Conservation (phyloP, 208 protist genomes). For the Baffinella frigidus region DNA sequence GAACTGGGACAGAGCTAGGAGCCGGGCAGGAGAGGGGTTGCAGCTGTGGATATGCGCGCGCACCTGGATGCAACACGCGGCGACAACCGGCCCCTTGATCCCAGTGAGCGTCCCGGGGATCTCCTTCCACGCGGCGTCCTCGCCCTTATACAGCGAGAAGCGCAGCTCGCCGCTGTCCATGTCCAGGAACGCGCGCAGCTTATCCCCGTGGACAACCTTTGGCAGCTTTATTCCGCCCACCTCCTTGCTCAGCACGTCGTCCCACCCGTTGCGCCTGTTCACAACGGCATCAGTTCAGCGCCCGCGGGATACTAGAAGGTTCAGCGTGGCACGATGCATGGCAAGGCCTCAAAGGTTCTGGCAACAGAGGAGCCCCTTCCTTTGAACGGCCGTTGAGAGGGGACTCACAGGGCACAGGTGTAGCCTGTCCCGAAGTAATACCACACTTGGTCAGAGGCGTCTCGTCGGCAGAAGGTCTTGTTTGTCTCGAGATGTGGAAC, state of each 20-base stretch:
- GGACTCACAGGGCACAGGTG: slow-evolving; percentile 27
- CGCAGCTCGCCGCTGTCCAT: not conserved
- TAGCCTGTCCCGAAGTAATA: slow-evolving; percentile 46
- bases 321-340: too few species aligned
- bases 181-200: not conserved
- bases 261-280: slow-evolving; percentile 32
- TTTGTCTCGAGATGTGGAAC: not conserved
- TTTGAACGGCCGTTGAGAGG: too few species aligned
- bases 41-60: too few species aligned
- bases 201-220: not conserved
- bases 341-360: too few species aligned
- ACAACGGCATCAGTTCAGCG: too few species aligned
- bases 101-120: not conserved
- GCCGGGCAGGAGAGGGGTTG: too few species aligned
- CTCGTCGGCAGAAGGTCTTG: not conserved
- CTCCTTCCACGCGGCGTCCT: not conserved
- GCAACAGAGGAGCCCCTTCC: too few species aligned
- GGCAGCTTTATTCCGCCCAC: slow-evolving; percentile 2
- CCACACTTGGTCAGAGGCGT: slow-evolving; percentile 2
- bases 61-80: not conserved
- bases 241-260: slow-evolving; percentile 46
- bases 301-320: too few species aligned
- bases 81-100: not conserved
- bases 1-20: too few species aligned
- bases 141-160: not conserved